These are phyloP conservation scores for Talaromyces amestolkiae DNA, from an alignment of 2,329 filamentous ascomycete species.

Conservation along the genomic window DNA sequence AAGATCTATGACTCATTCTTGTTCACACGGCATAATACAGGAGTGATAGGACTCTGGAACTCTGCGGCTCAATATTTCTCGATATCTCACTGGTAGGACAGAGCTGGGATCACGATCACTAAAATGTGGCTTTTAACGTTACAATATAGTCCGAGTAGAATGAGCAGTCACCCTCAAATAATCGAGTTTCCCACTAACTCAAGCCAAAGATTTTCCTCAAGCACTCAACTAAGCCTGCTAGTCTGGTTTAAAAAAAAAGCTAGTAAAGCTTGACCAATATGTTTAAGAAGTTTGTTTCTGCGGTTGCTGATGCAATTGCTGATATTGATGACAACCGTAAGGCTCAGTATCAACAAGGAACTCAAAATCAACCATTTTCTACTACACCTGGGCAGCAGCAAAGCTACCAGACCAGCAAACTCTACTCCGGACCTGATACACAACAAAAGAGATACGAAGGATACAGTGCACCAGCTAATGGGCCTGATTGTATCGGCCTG, in stretches of 20 bases:
- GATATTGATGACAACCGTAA: neutral
- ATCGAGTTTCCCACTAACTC: neutral
- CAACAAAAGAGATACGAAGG: neutral
- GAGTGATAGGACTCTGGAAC: neutral
- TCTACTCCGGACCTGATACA: neutral
- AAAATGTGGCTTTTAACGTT: neutral
- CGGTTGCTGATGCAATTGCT: conserved; percentile 3
- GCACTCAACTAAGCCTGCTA: neutral
- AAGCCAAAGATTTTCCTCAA: neutral
- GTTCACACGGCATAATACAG: neutral
- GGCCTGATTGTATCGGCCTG: neutral
- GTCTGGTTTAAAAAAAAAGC: neutral
- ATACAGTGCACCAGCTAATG: neutral
- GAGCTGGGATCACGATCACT: neutral
- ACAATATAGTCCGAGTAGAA: neutral
- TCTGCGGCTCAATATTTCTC: neutral
- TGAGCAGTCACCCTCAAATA: neutral
- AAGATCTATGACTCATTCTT: neutral
- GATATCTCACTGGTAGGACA: neutral
- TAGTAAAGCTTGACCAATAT: neutral
- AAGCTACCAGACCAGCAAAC: neutral
- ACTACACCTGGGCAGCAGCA: neutral
- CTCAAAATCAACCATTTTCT: neutral
- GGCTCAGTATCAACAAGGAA: neutral
- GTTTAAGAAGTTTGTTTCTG: conserved; percentile 1